Conservation (phyloP, 179 eudicot genomes). For the Patellifolia procumbens region DNA sequence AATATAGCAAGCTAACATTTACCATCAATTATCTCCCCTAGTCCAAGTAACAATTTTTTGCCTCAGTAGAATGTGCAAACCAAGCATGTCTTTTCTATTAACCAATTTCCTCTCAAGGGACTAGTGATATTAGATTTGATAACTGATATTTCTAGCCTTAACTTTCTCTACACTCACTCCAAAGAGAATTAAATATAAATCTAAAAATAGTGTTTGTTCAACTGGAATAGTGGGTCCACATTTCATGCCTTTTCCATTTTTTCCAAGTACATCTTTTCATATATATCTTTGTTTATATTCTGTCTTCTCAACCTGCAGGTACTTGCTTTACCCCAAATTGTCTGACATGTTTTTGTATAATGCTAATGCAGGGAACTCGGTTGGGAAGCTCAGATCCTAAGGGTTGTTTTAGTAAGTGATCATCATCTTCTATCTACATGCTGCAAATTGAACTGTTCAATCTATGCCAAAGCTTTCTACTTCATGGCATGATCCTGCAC, state of each 20-base stretch:
- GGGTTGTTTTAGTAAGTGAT: conserved; percentile 90
- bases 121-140: no score
- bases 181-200: neutral
- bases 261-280: neutral
- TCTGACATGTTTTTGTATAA: neutral
- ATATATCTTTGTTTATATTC: neutral
- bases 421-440: neutral
- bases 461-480: neutral
- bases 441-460: neutral
- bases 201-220: neutral
- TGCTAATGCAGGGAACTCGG: conserved; percentile 79
- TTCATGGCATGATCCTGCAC: neutral
- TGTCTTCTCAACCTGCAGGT: neutral
- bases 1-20: no score
- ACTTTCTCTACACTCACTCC: no score
- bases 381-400: conserved; percentile 99
- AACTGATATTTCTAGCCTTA: no score
- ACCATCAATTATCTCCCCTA: no score
- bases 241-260: neutral
- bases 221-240: neutral
- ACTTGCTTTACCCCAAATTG: no score
- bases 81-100: no score
- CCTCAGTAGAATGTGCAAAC: no score
- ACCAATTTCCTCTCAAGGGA: no score
- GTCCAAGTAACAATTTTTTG: no score